phyloP scores from a whole-genome alignment of 768 basidiomycete genomes.

The Collybiopsis confluens region DNA sequence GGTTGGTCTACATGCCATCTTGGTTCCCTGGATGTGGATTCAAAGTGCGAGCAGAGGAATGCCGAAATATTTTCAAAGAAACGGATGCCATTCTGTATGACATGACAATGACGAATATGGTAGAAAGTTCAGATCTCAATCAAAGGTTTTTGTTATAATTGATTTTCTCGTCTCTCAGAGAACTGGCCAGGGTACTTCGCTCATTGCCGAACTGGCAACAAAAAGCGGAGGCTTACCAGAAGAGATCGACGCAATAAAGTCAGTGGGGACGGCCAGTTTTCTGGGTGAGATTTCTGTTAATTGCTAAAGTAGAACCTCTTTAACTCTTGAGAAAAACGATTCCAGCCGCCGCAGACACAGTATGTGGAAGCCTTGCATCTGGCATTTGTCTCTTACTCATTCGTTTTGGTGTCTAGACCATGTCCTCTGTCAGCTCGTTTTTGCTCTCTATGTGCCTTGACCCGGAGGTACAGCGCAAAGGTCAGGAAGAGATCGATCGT shows the following conservation, averaged over 20 bases:
- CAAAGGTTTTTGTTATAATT: no score
- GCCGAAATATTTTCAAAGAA: constrained; percentile 2
- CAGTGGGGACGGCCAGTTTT: background rate
- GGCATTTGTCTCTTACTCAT: background rate
- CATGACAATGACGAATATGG: background rate
- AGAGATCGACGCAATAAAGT: background rate
- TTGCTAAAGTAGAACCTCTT: background rate
- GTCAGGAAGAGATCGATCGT: background rate
- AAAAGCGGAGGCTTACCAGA: background rate
- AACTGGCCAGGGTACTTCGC: background rate
- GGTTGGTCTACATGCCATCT: constrained; percentile 4
- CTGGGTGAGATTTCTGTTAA: background rate
- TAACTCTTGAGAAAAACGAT: background rate
- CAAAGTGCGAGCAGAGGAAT: constrained; percentile 24
- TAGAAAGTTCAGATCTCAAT: no score
- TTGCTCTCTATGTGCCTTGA: background rate
- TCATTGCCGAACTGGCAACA: background rate
- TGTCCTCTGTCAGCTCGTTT: background rate
- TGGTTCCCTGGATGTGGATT: constrained; percentile 34
- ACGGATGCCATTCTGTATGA: background rate
- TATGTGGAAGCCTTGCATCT: background rate
- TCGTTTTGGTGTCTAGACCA: background rate
- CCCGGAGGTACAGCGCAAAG: background rate
- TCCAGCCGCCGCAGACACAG: background rate
- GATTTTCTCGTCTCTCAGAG: background rate